A percentile compares a stretch with the other conserved stretches of the same genome.
Evolutionary conservation across 176 grass and related monocot species (phyloP).

Genomic region (Triticum dicoccoides): DNA sequence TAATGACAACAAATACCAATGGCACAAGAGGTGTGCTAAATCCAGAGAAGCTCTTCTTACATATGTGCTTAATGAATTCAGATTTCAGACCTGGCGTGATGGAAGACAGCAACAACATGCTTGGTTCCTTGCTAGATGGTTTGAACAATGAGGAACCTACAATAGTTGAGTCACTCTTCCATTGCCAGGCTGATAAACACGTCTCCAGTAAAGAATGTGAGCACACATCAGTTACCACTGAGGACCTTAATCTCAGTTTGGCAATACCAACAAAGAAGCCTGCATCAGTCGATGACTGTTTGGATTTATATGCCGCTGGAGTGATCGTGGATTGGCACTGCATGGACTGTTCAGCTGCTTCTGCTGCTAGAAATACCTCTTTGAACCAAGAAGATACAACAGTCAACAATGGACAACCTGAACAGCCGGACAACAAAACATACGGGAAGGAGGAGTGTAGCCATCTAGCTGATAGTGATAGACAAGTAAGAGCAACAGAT

Average conservation of each 20-base stretch:
- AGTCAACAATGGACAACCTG: not conserved
- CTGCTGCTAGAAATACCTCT: not conserved
- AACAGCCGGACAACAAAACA: not conserved
- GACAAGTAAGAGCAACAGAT: not conserved
- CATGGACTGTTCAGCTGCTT: conserved; percentile 7
- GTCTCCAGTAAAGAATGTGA: conserved; percentile 52
- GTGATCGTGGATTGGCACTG: conserved; percentile 55
- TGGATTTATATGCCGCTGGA: conserved; percentile 56
- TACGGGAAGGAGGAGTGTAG: too few relatives aligned
- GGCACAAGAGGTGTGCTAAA: conserved; percentile 38
- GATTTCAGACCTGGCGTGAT: conserved; percentile 71
- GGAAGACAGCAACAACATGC: conserved; percentile 88
- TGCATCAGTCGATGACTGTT: conserved; percentile 66
- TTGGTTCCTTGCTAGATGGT: conserved; percentile 75
- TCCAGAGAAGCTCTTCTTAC: conserved; percentile 69
- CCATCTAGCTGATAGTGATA: not conserved
- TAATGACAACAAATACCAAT: conserved; percentile 29
- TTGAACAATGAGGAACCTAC: conserved; percentile 53
- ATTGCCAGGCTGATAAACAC: conserved; percentile 28
- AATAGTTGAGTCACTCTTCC: too few relatives aligned
- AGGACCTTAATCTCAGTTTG: conserved; percentile 61
- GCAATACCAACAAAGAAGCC: conserved; percentile 60
- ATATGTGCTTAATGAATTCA: conserved; percentile 59
- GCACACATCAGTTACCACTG: conserved; percentile 47
- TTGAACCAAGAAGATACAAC: not conserved